Base-by-base conservation (phyloP, 176 grass and related monocot genomes). In the Zizania latifolia region DNA sequence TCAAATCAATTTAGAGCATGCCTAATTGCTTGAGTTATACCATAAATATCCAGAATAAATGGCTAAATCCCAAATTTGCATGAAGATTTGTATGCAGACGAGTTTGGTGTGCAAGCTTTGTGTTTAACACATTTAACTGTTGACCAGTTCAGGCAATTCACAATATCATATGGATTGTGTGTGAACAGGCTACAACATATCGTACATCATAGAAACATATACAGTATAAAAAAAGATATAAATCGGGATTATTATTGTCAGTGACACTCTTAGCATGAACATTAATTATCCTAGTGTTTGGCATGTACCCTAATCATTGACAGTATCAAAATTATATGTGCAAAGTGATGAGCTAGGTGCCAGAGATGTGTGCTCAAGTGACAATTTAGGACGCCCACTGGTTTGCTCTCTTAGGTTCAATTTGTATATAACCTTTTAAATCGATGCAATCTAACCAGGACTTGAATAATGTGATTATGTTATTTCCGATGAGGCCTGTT, bases 1-100 rank as follows among this genome's bases (percentile, higher is more conserved):
- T 72, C 32, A 81, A 8, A 70, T 68, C 44, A 15, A 55, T 65
- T 59, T 44, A 74, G 71, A 62, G 8, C 44, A 85, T 58, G 80
- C 43, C 48, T 37, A 62, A 70, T 57, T 58, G 36, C 34, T 61
- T n/a, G n/a, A 29, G 24, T 69, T 48, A 48, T 43, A 59, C 32
- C 33, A 80, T 62, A 62, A 76, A 40, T 62, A 76, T 2, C 27
- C 68, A 51, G 30, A 13, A 81, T 37, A 15, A 61, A 53, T 53
- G 71, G 19, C 51, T 62, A 32, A 81, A 81, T 72, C 21, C 56
- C 22, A 72, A 72, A 50, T 30, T 30, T 62, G 50, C 12, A 1
- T 63, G 12, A 44, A 56, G 26, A 21, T 68, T 38, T 68, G 13
- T 16, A 61, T 19, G 29, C 37, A 81, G n/a, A 72, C 62, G 37